Percentiles rank a stretch among this genome's conserved stretches.
Evolutionary conservation across 768 basidiomycete genomes (phyloP).

Genomic region (Boletus barrowsii): DNA sequence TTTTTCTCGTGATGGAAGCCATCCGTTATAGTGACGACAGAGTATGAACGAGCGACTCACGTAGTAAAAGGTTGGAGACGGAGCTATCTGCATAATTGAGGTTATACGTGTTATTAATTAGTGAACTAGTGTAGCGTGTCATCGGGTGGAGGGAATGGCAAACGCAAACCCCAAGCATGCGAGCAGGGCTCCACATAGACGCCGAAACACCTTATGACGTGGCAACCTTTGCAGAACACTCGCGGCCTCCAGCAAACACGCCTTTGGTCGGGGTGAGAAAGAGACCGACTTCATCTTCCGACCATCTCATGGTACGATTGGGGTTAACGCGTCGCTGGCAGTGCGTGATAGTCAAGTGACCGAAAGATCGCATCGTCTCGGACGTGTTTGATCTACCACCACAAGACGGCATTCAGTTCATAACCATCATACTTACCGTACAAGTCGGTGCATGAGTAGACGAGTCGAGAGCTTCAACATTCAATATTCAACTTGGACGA

Average conservation of each 20-base stretch:
- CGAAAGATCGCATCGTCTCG: no score
- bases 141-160: slow-evolving; percentile 27
- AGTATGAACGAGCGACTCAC: slow-evolving; percentile 22
- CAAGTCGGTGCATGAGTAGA: no score
- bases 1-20: slow-evolving; percentile 39
- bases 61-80: slow-evolving; percentile 27
- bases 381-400: no score
- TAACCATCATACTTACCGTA: no score
- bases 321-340: no score
- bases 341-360: no score
- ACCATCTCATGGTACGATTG: no score
- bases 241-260: slow-evolving; percentile 7
- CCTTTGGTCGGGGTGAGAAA: not conserved
- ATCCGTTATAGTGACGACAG: not conserved
- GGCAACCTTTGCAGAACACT: slow-evolving; percentile 3
- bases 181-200: slow-evolving; percentile 23
- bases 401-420: no score
- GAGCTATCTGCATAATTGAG: slow-evolving; percentile 39
- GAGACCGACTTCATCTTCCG: no score
- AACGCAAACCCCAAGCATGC: slow-evolving; percentile 14
- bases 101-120: slow-evolving; percentile 33
- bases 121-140: slow-evolving; percentile 32
- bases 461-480: no score
- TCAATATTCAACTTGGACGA: no score
- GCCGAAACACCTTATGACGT: slow-evolving; percentile 15